Conservation (phyloP, 371 early-diverging fungal species). For the Mucor saturninus region DNA sequence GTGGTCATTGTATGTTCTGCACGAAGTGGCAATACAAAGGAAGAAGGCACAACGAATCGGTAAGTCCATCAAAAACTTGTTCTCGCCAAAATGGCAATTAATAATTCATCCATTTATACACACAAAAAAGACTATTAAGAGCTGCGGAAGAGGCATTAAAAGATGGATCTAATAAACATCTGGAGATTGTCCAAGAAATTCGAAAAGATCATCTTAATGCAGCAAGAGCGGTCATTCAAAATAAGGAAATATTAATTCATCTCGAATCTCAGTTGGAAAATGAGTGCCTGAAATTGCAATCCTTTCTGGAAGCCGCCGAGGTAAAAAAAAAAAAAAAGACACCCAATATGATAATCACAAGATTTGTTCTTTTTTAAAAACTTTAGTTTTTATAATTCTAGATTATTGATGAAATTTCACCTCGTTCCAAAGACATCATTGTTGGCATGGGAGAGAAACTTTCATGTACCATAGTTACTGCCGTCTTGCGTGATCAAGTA, state of each 20-base stretch:
- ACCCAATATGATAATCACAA: constrained; percentile 2
- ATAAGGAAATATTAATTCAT: constrained; percentile 54
- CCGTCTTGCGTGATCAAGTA: constrained; percentile 72
- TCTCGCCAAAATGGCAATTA: background rate
- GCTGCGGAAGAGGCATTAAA: constrained; percentile 74
- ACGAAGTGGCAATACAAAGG: constrained; percentile 77
- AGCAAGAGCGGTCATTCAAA: constrained; percentile 59
- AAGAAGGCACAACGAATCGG: constrained; percentile 80
- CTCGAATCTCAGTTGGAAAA: constrained; percentile 64
- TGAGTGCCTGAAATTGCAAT: constrained; percentile 79
- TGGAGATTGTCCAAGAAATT: constrained; percentile 86
- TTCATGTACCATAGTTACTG: constrained; percentile 86
- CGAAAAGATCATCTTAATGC: constrained; percentile 84
- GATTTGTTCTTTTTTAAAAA: background rate
- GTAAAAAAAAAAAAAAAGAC: constrained; percentile 41
- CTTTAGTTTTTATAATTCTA: constrained; percentile 22
- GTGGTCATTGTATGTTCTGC: constrained; percentile 86
- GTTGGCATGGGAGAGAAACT: constrained; percentile 95
- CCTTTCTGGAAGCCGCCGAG: constrained; percentile 92
- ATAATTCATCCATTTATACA: background rate
- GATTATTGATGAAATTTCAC: constrained; percentile 97
- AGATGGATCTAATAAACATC: constrained; percentile 61
- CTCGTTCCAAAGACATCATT: constrained; percentile 93
- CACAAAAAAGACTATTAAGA: constrained; percentile 54
- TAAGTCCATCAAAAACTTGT: constrained; percentile 10